phyloP scores from a whole-genome alignment of 2,329 filamentous ascomycete genomes.

The Zarea fungicola region DNA sequence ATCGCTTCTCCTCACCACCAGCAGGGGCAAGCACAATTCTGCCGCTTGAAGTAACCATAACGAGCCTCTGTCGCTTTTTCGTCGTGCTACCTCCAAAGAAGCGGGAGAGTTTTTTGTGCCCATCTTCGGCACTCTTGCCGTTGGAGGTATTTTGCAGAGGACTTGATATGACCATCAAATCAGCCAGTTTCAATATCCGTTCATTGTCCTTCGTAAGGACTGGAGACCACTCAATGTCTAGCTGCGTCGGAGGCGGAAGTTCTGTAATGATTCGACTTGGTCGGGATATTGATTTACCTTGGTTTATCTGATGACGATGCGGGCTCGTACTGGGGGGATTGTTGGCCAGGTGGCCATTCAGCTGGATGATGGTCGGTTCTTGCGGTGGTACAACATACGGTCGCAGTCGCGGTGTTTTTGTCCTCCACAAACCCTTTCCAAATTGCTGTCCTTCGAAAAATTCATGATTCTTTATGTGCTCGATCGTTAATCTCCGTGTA shows the following conservation, averaged over 20 bases:
- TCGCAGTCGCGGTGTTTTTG: constrained; percentile 81
- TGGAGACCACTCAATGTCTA: constrained; percentile 98
- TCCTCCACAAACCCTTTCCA: constrained; percentile 81
- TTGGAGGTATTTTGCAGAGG: constrained; percentile 71
- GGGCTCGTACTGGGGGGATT: constrained; percentile 23
- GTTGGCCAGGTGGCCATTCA: constrained; percentile 50
- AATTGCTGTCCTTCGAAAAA: constrained; percentile 89
- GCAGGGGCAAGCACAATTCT: constrained; percentile 85
- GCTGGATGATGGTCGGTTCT: constrained; percentile 68
- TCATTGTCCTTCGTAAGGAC: constrained; percentile 88
- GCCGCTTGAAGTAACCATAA: constrained; percentile 90
- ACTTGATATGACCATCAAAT: constrained; percentile 76
- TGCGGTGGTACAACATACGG: constrained; percentile 73
- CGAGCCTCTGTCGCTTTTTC: constrained; percentile 88
- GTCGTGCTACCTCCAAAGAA: constrained; percentile 89
- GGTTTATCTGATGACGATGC: constrained; percentile 32
- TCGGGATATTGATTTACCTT: constrained; percentile 45
- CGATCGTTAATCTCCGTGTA: constrained; percentile 74
- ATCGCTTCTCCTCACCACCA: constrained; percentile 91
- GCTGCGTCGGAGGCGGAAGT: constrained; percentile 88
- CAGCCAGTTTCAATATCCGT: constrained; percentile 88
- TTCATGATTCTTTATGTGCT: constrained; percentile 93
- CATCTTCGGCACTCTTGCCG: constrained; percentile 64
- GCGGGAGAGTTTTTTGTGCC: constrained; percentile 82
- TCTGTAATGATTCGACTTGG: constrained; percentile 87